phyloP scores from a whole-genome alignment of 1,284 basidiomycete species.

The Mrakiaceae sp. region DNA sequence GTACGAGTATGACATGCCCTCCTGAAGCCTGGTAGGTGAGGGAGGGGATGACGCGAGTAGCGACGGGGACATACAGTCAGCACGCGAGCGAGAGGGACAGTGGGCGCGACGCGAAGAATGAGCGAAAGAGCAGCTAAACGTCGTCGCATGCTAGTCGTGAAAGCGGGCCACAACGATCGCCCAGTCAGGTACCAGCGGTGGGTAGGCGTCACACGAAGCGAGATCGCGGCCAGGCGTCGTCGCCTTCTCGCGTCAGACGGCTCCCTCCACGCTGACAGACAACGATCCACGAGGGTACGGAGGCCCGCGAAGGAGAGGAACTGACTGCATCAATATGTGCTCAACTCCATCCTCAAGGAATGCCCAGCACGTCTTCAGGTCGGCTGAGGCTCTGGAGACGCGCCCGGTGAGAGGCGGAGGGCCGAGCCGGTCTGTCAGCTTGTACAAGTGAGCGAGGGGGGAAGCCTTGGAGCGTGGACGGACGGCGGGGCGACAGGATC shows the following conservation, averaged over 20 bases:
- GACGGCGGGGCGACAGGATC: slow-evolving; percentile 6
- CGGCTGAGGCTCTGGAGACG: slow-evolving; percentile 34
- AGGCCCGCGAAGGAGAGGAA: background rate
- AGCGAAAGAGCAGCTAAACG: too few species aligned
- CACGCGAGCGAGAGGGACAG: background rate
- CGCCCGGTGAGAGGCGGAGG: background rate
- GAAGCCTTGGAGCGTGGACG: background rate
- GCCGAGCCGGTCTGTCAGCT: background rate
- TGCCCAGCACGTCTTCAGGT: slow-evolving; percentile 74
- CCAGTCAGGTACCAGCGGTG: too few species aligned
- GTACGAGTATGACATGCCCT: slow-evolving; percentile 79
- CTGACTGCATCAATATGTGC: slow-evolving; percentile 71
- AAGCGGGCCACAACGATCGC: too few species aligned
- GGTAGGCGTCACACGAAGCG: too few species aligned
- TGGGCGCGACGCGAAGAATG: slow-evolving; percentile 1
- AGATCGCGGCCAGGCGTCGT: too few species aligned
- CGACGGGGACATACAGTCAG: background rate
- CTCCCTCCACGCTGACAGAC: too few species aligned
- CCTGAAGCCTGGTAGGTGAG: slow-evolving; percentile 46
- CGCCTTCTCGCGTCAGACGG: too few species aligned
- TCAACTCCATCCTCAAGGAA: slow-evolving; percentile 83
- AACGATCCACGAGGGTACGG: too few species aligned
- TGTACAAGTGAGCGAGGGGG: background rate
- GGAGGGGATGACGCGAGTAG: background rate
- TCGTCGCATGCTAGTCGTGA: too few species aligned